Evolutionary conservation across 148 eudicot genomes (phyloP).

Genomic region (Mesembryanthemum crystallinum): DNA sequence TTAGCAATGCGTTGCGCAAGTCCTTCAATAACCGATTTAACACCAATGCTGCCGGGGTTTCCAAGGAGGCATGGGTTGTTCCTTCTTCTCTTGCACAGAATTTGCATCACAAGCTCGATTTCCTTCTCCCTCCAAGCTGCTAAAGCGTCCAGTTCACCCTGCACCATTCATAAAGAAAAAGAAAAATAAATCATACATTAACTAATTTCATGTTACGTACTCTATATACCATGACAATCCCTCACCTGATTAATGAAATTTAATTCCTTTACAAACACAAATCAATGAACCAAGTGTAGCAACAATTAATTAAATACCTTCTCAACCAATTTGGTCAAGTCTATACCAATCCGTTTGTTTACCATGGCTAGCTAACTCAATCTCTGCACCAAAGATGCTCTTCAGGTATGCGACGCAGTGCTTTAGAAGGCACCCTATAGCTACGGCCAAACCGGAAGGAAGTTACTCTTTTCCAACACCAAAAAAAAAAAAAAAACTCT

Average conservation of each 20-base stretch:
- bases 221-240: not conserved
- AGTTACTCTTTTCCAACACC: too few species aligned
- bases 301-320: slow-evolving; percentile 8
- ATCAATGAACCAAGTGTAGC: too few species aligned
- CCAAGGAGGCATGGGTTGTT: slow-evolving; percentile 30
- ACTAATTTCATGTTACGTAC: not conserved
- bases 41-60: slow-evolving; percentile 32
- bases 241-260: too few species aligned
- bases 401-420: too few species aligned
- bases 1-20: slow-evolving; percentile 29
- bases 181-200: not conserved
- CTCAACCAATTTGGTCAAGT: slow-evolving; percentile 24
- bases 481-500: too few species aligned
- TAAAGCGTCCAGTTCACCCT: slow-evolving; percentile 23
- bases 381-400: too few species aligned
- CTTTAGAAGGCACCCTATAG: too few species aligned
- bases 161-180: not conserved
- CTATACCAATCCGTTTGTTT: slow-evolving; percentile 15
- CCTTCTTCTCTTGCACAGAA: slow-evolving; percentile 26
- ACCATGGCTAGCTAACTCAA: slow-evolving; percentile 1
- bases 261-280: too few species aligned
- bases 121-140: slow-evolving; percentile 17
- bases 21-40: slow-evolving; percentile 29
- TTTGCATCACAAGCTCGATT: slow-evolving; percentile 23
- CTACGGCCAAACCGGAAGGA: too few species aligned